Percentiles rank a stretch among this genome's conserved stretches.
phyloP scores from a whole-genome alignment of 2,329 filamentous ascomycete species.

The Aureobasidium sp. region DNA sequence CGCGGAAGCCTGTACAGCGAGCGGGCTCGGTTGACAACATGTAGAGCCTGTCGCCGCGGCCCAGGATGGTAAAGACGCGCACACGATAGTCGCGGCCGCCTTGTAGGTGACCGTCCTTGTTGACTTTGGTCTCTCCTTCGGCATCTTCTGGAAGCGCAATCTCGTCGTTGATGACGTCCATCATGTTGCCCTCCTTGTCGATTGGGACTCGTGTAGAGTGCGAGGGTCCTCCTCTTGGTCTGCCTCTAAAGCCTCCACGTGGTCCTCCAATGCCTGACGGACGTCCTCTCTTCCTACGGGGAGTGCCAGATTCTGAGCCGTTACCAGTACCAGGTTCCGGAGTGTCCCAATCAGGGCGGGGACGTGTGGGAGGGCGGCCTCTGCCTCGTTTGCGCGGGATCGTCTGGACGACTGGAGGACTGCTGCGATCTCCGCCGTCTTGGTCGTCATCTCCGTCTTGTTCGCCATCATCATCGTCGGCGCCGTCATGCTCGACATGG shows the following conservation, averaged over 20 bases:
- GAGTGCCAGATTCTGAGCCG: constrained; percentile 42
- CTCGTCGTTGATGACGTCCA: constrained; percentile 88
- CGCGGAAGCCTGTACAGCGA: constrained; percentile 90
- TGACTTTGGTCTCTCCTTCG: constrained; percentile 88
- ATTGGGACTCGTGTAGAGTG: constrained; percentile 78
- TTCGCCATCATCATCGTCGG: constrained; percentile 46
- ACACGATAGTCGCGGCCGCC: constrained; percentile 89
- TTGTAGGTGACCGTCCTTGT: constrained; percentile 75
- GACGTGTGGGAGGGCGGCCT: constrained; percentile 78
- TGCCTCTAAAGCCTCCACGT: constrained; percentile 62
- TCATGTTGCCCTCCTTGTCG: constrained; percentile 87
- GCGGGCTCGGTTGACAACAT: constrained; percentile 98
- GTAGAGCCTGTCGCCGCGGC: constrained; percentile 79
- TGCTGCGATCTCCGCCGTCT: constrained; percentile 40
- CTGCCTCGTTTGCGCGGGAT: constrained; percentile 55
- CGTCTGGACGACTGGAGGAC: constrained; percentile 48
- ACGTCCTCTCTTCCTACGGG: constrained; percentile 44
- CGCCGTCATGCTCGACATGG: constrained; percentile 52
- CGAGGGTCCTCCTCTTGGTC: constrained; percentile 63
- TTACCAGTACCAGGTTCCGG: constrained; percentile 45
- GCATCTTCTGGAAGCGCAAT: constrained; percentile 79
- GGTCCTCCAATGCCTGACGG: constrained; percentile 36
- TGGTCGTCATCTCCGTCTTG: constrained; percentile 44
- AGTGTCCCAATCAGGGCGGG: constrained; percentile 69
- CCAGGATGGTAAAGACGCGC: constrained; percentile 84